Conservation (phyloP, 495 filamentous ascomycete genomes). For the Penicillium diatomitis region DNA sequence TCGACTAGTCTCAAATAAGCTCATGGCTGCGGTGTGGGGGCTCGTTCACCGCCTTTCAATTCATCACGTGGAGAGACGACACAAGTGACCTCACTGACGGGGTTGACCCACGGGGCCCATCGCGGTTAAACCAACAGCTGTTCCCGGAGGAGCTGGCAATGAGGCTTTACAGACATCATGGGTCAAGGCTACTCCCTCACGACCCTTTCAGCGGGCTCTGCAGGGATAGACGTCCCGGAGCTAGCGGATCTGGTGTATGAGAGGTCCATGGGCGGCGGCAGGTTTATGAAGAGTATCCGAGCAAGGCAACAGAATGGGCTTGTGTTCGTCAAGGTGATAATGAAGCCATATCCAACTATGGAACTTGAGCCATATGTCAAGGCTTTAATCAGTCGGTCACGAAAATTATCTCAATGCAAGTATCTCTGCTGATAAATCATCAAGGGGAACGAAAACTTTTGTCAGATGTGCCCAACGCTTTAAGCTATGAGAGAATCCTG, state of each 20-base stretch:
- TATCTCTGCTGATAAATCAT: slow-evolving; percentile 14
- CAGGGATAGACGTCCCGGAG: slow-evolving; percentile 89
- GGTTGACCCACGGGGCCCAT: slow-evolving; percentile 2
- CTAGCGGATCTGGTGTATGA: slow-evolving; percentile 84
- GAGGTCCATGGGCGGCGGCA: slow-evolving; percentile 82
- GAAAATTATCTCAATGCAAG: neutral
- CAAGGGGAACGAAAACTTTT: slow-evolving; percentile 73
- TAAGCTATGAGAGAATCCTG: slow-evolving; percentile 80
- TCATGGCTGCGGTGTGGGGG: neutral
- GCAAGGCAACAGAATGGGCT: slow-evolving; percentile 83
- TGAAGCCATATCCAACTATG: slow-evolving; percentile 78
- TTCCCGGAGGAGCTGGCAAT: slow-evolving; percentile 18
- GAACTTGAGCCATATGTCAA: slow-evolving; percentile 68
- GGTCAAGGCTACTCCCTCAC: slow-evolving; percentile 94
- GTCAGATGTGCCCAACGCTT: slow-evolving; percentile 78
- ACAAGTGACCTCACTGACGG: slow-evolving; percentile 16
- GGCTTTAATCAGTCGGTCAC: slow-evolving; percentile 57
- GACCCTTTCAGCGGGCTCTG: slow-evolving; percentile 79
- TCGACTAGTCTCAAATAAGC: neutral
- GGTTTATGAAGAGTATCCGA: slow-evolving; percentile 94
- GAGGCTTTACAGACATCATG: slow-evolving; percentile 50
- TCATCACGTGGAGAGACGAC: slow-evolving; percentile 13
- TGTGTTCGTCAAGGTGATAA: slow-evolving; percentile 85
- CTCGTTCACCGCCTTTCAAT: slow-evolving; percentile 14
- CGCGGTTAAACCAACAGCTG: neutral